Percentiles rank a stretch among this genome's conserved stretches.
Conservation (phyloP, 768 basidiomycete species). For the Rhizopogon vulgaris region DNA sequence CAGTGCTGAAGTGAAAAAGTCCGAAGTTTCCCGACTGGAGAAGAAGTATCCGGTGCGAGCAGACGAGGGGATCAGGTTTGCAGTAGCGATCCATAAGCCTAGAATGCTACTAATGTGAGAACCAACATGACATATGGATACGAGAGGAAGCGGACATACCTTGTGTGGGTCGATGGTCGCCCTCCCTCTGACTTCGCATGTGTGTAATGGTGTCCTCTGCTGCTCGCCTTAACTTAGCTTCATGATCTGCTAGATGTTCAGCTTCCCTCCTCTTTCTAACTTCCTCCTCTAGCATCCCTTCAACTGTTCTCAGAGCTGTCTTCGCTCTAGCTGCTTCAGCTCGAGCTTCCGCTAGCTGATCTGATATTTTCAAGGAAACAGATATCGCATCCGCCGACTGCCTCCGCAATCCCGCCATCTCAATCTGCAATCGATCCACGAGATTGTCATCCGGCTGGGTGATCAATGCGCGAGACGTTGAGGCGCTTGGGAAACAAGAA, state of each 20-base stretch:
- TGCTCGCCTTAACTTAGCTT: constrained; percentile 35
- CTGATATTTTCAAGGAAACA: constrained; percentile 57
- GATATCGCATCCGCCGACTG: constrained; percentile 67
- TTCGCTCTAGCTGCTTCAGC: constrained; percentile 52
- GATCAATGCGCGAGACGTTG: constrained; percentile 22
- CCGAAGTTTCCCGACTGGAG: background rate
- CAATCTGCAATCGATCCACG: constrained; percentile 59
- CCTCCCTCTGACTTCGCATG: constrained; percentile 23
- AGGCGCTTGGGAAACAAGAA: constrained; percentile 38
- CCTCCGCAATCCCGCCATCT: constrained; percentile 56
- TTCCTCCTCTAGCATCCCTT: constrained; percentile 59
- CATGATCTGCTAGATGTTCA: constrained; percentile 47
- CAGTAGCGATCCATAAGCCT: background rate
- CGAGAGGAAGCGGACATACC: background rate
- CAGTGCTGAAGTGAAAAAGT: background rate
- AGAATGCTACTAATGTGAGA: background rate
- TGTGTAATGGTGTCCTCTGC: constrained; percentile 46
- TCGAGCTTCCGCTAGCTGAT: constrained; percentile 63
- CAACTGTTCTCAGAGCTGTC: constrained; percentile 47
- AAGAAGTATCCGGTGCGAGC: background rate
- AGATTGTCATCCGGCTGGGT: constrained; percentile 33
- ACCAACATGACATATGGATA: background rate
- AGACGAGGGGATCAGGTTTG: background rate
- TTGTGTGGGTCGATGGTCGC: background rate
- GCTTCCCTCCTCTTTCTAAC: constrained; percentile 49